Base-by-base conservation (phyloP, 768 basidiomycete species). In the Leccinum sublutescens region DNA sequence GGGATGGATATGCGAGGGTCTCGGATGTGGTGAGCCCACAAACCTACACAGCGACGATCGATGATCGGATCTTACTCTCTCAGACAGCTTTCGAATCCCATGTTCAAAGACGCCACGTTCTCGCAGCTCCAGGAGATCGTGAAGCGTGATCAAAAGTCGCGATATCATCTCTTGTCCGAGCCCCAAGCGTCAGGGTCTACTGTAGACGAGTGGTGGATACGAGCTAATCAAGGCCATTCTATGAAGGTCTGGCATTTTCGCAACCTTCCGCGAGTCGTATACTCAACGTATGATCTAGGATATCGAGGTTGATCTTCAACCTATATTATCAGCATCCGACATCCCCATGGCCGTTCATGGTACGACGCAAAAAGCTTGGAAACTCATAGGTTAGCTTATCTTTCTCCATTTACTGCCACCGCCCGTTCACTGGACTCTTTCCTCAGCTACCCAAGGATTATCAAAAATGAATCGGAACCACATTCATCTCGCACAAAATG, bases 161-260 rank as follows among this genome's bases (percentile, higher is more conserved):
- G 89, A 62, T 91, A 82, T 65, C 80, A 81, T 68, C 76, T 89
- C 58, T 52, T 83, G 11, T 71, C 77, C 36, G 89, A 92, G 63
- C 72, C 78, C 21, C 75, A 77, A 57, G 51, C 63, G 19, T 52
- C 67, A n/a, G 71, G 62, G 56, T 66, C 72, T 33, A 52, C 69
- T 25, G 66, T 66, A 4, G 76, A 79, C 9, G 70, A 79, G n/a
- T 91, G 91, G 90, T 91, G 88, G 87, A 93, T 95, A 64, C 81
- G 88, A 36, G 94, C 94, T 8, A 93, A 91, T 65, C 94, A 95
- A 72, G 94, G 94, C 0, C 94, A 95, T 75, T 89, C 92, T 0
- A 77, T 96, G 50, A 82, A 87, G 80, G 93, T 87, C 60, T 25
- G 78, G 62, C 56, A 23, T 52, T 29, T 54, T 38, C 5, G 36